Conservation (phyloP, 2,329 filamentous ascomycete species). For the Scytalidium lignicola region DNA sequence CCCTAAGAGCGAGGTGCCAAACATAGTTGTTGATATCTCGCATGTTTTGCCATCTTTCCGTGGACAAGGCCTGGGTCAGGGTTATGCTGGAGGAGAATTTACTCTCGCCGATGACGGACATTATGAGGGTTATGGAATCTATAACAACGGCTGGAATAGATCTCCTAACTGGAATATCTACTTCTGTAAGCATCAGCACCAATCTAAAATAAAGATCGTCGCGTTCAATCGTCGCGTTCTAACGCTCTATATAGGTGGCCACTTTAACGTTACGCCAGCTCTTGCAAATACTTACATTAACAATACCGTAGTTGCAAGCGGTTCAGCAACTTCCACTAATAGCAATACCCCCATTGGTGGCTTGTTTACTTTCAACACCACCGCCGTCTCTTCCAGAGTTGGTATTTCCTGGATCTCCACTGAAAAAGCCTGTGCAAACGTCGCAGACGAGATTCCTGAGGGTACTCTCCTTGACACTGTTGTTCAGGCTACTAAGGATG, state of each 20-base stretch:
- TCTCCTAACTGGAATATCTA: constrained; percentile 58
- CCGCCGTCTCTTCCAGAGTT: constrained; percentile 42
- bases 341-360: constrained; percentile 41
- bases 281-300: constrained; percentile 20
- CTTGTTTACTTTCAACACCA: constrained; percentile 39
- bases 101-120: constrained; percentile 42
- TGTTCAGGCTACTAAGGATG: constrained; percentile 35
- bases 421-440: constrained; percentile 44
- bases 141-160: constrained; percentile 64
- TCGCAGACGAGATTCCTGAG: constrained; percentile 37
- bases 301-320: constrained; percentile 22
- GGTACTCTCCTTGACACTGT: constrained; percentile 37
- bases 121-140: constrained; percentile 57
- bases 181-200: constrained; percentile 38
- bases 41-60: constrained; percentile 60
- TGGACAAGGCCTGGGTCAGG: constrained; percentile 55
- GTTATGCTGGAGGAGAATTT: constrained; percentile 56
- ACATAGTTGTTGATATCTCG: constrained; percentile 55
- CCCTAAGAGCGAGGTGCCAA: constrained; percentile 31
- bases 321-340: constrained; percentile 19
- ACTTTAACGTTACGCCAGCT: constrained; percentile 17
- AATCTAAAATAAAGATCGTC: no score
- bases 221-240: constrained; percentile 44
- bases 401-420: constrained; percentile 45
- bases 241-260: constrained; percentile 20